Evolutionary conservation across 768 basidiomycete genomes (phyloP).

Genomic region (Termitomyces sp.): DNA sequence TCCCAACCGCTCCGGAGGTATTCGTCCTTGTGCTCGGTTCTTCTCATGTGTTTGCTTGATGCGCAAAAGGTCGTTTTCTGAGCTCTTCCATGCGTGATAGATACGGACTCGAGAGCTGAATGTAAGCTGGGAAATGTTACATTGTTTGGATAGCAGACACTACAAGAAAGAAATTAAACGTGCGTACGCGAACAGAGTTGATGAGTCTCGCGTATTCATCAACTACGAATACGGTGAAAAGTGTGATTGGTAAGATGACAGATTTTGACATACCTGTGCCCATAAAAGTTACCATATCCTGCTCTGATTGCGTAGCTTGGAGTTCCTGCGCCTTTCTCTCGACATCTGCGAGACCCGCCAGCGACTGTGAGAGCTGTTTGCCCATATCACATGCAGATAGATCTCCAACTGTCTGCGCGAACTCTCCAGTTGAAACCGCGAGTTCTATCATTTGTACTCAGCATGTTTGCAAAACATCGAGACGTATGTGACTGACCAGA

Average conservation of each 20-base stretch:
- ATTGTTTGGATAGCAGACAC: not conserved
- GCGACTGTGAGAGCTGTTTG: conserved; percentile 61
- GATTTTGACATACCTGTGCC: conserved; percentile 48
- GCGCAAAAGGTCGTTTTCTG: conserved; percentile 69
- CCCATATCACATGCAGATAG: conserved; percentile 75
- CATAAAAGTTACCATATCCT: conserved; percentile 78
- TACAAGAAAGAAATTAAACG: not conserved
- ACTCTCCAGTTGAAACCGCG: conserved; percentile 67
- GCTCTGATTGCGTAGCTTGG: conserved; percentile 69
- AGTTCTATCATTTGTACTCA: conserved; percentile 44
- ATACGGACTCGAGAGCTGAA: conserved; percentile 84
- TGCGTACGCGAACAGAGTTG: conserved; percentile 73
- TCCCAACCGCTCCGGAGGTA: conserved; percentile 63
- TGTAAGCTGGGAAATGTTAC: conserved; percentile 50
- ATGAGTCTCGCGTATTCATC: conserved; percentile 95
- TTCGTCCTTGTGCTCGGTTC: conserved; percentile 69
- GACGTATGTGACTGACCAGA: conserved; percentile 35
- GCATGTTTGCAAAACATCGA: not conserved
- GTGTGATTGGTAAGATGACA: not conserved
- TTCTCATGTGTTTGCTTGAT: conserved; percentile 77
- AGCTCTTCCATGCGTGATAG: conserved; percentile 74
- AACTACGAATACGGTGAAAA: conserved; percentile 26
- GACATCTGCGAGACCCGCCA: conserved; percentile 69
- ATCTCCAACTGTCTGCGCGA: conserved; percentile 64
- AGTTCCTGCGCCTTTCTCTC: conserved; percentile 69